Percentiles rank a stretch among this genome's conserved stretches.
phyloP scores from a whole-genome alignment of 2,329 filamentous ascomycete genomes.

The Ophiobolus disseminans region DNA sequence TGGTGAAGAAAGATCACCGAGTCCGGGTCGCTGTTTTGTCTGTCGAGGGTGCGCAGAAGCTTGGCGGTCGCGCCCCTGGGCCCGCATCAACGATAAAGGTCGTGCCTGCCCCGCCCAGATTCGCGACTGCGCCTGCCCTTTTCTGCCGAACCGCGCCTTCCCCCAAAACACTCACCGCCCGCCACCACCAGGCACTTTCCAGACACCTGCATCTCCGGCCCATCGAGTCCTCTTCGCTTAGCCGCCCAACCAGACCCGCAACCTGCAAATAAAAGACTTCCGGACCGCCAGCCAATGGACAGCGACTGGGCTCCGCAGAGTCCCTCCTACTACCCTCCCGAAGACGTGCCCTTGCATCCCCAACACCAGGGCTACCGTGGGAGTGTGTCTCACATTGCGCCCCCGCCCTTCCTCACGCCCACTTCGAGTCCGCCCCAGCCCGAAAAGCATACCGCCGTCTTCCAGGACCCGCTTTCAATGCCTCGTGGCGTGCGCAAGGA shows the following conservation, averaged over 20 bases:
- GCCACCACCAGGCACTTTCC: background rate
- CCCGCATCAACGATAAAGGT: conserved; percentile 17
- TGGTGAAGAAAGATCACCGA: conserved; percentile 11
- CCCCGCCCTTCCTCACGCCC: conserved; percentile 32
- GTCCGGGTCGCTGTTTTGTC: conserved; percentile 6
- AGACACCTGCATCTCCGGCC: conserved; percentile 6
- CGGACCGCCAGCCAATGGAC: conserved; percentile 35
- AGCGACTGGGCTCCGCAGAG: conserved; percentile 50
- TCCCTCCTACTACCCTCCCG: conserved; percentile 54
- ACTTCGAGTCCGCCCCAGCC: conserved; percentile 29
- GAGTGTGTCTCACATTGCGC: conserved; percentile 40
- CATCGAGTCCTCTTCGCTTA: conserved; percentile 25
- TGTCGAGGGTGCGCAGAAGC: conserved; percentile 6
- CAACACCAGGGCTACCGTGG: conserved; percentile 49
- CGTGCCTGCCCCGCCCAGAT: conserved; percentile 17
- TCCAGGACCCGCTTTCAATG: conserved; percentile 35
- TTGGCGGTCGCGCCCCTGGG: conserved; percentile 12
- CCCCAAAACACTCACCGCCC: conserved; percentile 5
- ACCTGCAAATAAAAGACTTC: conserved; percentile 19
- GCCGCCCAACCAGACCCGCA: conserved; percentile 13
- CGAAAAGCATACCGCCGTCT: conserved; percentile 20
- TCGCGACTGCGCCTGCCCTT: conserved; percentile 1
- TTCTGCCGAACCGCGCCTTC: conserved; percentile 6
- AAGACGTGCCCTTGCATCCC: conserved; percentile 45
- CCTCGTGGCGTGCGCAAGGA: conserved; percentile 35